Conservation (phyloP, 352 stramenopile species). For the Globisporangium takayamanum region DNA sequence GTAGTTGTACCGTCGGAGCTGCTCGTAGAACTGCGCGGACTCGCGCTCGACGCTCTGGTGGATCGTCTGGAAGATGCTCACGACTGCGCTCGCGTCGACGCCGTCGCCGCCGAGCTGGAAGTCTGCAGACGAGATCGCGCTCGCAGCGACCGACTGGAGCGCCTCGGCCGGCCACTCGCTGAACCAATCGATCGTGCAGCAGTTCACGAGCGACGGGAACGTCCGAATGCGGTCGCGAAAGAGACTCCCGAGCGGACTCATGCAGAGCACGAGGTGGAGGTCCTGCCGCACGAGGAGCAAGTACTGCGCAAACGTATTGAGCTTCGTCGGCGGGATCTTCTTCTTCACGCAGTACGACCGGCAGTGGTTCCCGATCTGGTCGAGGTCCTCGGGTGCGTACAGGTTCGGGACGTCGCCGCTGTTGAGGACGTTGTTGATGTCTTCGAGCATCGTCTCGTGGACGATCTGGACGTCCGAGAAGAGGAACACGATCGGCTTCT, state of each 20-base stretch:
- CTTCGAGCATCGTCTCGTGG: constrained; percentile 93
- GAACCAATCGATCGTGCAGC: constrained; percentile 88
- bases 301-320: constrained; percentile 94
- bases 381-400: constrained; percentile 90
- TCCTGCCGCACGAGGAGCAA: constrained; percentile 90
- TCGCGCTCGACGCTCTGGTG: constrained; percentile 87
- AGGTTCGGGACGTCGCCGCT: constrained; percentile 93
- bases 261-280: constrained; percentile 89
- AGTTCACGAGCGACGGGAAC: constrained; percentile 88
- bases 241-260: constrained; percentile 86
- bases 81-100: constrained; percentile 39
- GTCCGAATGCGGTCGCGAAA: constrained; percentile 91
- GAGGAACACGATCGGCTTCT: constrained; percentile 91
- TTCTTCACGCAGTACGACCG: constrained; percentile 90
- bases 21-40: constrained; percentile 80
- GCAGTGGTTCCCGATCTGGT: constrained; percentile 88
- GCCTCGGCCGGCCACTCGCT: constrained; percentile 83
- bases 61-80: constrained; percentile 81
- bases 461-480: constrained; percentile 95
- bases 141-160: constrained; percentile 72
- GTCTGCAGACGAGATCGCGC: constrained; percentile 48
- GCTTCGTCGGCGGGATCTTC: constrained; percentile 85
- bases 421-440: constrained; percentile 95
- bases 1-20: constrained; percentile 90
- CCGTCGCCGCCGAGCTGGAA: constrained; percentile 44